Evolutionary conservation across 345 rosid genomes (phyloP).

Genomic region (Eucalyptus tenuipes): DNA sequence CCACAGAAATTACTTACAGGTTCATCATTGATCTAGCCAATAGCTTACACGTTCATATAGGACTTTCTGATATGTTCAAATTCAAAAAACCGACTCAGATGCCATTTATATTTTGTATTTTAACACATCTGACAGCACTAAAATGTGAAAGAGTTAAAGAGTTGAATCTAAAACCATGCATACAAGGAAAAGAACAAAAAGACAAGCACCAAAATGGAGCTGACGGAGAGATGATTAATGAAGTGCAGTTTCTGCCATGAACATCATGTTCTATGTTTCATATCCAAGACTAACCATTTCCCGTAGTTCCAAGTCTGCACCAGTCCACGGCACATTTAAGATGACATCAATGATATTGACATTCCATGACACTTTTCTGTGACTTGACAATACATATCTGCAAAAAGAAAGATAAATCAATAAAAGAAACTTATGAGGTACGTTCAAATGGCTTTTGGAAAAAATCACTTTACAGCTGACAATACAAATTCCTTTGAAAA

Average conservation of each 20-base stretch:
- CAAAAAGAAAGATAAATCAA: constrained; percentile 1
- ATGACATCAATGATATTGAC: constrained; percentile 30
- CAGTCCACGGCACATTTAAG: constrained; percentile 37
- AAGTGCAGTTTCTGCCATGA: not conserved
- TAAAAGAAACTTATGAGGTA: not conserved
- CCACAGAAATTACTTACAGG: not conserved
- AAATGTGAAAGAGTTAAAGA: not conserved
- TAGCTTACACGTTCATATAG: not conserved
- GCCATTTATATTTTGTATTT: not conserved
- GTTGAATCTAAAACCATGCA: not conserved
- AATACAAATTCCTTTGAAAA: not conserved
- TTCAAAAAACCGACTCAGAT: not conserved
- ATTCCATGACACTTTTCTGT: constrained; percentile 51
- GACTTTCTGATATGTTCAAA: not conserved
- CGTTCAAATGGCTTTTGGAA: not conserved
- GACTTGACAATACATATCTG: constrained; percentile 62
- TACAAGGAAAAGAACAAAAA: not conserved
- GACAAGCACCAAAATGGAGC: not conserved
- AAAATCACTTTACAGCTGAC: not conserved
- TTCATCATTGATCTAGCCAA: not conserved
- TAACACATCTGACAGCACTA: not conserved
- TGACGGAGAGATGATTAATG: not conserved
- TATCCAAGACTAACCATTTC: constrained; percentile 46
- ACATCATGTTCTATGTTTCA: not conserved
- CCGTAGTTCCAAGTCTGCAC: constrained; percentile 23